Base-by-base conservation (phyloP, 2,329 filamentous ascomycete species). In the Aspergillus unguis region DNA sequence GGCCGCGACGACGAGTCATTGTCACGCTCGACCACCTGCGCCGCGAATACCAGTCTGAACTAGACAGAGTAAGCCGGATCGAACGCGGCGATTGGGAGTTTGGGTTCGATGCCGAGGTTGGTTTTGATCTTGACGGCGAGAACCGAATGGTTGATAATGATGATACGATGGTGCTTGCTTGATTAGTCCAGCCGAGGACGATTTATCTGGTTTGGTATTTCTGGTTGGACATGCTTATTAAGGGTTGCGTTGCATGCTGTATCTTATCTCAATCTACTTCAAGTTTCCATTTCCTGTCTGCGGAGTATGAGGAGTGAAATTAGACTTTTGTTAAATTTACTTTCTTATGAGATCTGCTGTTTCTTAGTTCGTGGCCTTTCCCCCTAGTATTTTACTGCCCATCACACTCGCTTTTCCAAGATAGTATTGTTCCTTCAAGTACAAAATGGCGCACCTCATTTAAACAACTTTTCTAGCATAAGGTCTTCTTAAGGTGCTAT, bases 71-170 rank as follows among this genome's bases (percentile, higher is more conserved):
- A 61, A 89, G 87, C 48, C 87, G 89, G 48, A 91, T 96, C 68
- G 86, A 94, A 72, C 88, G 89, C 66, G 91, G 95, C 53, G 85
- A 95, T 67, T 96, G 95, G 77, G 87, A 88, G 11, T 89, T 96
- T 67, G 78, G 74, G 38, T 59, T 70, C 5, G 58, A 60, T 43
- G 50, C 33, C 6, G 50, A 38, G 25, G 40, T 46, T 3, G 61
- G 44, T 25, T 44, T 48, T 5, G 61, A 62, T 2, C 35, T 48
- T 26, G 35, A 40, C 17, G 17, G 17, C 17, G 1, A 63, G 60
- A 8, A 33, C 17, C n/a, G 36, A 17, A 17, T 27, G 47, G 52
- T 52, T 36, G 67, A 69, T 68, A 63, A 68, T 60, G 68, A 71
- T 62, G 66, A 68, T 50, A 69, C 66, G 57, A 71, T 71, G 68